Evolutionary conservation across 768 basidiomycete species (phyloP).

Genomic region (Tricholoma flavovirens): DNA sequence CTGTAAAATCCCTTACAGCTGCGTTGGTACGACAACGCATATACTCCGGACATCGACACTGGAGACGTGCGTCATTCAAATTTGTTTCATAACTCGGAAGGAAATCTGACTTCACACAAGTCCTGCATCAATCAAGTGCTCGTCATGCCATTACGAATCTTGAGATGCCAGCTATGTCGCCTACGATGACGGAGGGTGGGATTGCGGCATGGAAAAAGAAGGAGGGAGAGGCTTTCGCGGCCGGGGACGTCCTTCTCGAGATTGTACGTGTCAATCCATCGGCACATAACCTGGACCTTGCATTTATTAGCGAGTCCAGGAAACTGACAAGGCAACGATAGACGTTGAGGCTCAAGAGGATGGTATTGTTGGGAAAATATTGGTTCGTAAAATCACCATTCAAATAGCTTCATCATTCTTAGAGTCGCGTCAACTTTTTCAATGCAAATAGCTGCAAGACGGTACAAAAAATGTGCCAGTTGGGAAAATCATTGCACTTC

Average conservation of each 20-base stretch:
- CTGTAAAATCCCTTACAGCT: constrained; percentile 9
- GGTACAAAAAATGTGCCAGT: constrained; percentile 83
- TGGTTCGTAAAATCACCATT: constrained; percentile 46
- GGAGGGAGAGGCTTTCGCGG: constrained; percentile 71
- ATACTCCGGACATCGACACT: background rate
- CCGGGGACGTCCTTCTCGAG: constrained; percentile 86
- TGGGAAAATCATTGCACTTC: constrained; percentile 84
- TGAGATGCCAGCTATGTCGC: constrained; percentile 95
- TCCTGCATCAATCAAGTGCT: constrained; percentile 45
- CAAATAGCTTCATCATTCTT: background rate
- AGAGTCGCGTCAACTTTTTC: background rate
- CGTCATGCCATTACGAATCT: constrained; percentile 67
- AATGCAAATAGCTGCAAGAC: constrained; percentile 48
- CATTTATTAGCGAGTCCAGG: constrained; percentile 37
- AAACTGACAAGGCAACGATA: constrained; percentile 94
- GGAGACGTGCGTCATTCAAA: constrained; percentile 11
- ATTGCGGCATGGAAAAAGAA: constrained; percentile 88
- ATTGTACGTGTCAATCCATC: constrained; percentile 50
- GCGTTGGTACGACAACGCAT: background rate
- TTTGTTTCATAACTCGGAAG: background rate
- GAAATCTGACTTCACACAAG: constrained; percentile 25
- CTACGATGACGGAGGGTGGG: constrained; percentile 94
- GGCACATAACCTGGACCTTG: background rate
- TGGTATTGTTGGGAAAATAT: constrained; percentile 87
- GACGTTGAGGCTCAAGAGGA: constrained; percentile 99